Evolutionary conservation across 768 basidiomycete species (phyloP).

Genomic region (Rhodotorula babjevae): DNA sequence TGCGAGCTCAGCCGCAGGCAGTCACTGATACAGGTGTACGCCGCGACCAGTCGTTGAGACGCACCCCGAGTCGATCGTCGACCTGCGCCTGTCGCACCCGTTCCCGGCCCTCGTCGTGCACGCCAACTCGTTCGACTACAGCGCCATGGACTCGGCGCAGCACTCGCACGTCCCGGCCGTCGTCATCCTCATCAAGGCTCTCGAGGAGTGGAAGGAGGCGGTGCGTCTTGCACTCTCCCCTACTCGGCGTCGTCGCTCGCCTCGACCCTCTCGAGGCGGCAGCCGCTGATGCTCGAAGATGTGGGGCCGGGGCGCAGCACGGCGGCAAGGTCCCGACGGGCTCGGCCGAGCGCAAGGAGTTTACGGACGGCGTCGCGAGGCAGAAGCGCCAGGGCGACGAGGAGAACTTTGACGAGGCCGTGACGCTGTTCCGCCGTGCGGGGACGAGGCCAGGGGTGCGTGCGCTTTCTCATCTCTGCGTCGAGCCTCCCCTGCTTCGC

Average conservation of each 20-base stretch:
- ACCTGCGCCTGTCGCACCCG: slow-evolving; percentile 77
- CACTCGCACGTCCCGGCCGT: slow-evolving; percentile 88
- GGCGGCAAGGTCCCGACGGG: slow-evolving; percentile 58
- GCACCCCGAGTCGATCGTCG: slow-evolving; percentile 62
- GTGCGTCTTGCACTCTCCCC: slow-evolving; percentile 50
- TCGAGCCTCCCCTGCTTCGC: no score
- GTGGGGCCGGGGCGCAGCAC: slow-evolving; percentile 61
- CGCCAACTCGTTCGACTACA: slow-evolving; percentile 66
- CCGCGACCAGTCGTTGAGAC: slow-evolving; percentile 69
- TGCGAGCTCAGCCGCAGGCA: no score
- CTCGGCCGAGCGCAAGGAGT: slow-evolving; percentile 65
- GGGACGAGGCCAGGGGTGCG: slow-evolving; percentile 20
- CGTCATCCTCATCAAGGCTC: slow-evolving; percentile 72
- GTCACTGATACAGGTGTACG: not conserved
- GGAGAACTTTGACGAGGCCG: slow-evolving; percentile 96
- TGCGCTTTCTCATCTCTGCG: not conserved
- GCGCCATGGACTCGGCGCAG: slow-evolving; percentile 76
- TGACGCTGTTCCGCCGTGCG: slow-evolving; percentile 63
- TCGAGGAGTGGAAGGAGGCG: slow-evolving; percentile 74
- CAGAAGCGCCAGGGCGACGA: slow-evolving; percentile 67
- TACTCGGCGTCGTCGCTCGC: not conserved
- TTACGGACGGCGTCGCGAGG: slow-evolving; percentile 63
- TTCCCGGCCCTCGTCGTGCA: slow-evolving; percentile 76
- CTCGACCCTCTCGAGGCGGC: no score
- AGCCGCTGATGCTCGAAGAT: not conserved